Conservation (phyloP, 148 eudicot genomes). For the Chenopodium suecicum region DNA sequence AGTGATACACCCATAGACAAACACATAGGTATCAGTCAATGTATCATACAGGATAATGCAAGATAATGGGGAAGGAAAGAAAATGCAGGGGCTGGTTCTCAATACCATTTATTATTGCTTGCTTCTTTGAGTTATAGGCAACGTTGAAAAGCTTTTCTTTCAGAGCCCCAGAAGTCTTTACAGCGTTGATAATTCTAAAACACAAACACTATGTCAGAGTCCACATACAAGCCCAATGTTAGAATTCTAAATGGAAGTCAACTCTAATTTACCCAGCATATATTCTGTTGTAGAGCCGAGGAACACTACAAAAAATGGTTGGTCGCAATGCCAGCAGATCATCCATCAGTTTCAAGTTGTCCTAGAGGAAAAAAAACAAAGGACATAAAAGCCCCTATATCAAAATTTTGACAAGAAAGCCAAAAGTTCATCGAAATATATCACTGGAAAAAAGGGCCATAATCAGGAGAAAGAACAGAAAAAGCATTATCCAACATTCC, state of each 20-base stretch:
- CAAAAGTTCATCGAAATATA: not conserved
- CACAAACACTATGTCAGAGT: constrained; percentile 24
- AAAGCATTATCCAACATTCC: constrained; percentile 1
- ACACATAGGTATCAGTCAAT: not conserved
- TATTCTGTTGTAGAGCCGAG: constrained; percentile 94
- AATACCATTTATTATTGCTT: constrained; percentile 79
- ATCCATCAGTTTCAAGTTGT: constrained; percentile 93
- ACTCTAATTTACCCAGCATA: constrained; percentile 72
- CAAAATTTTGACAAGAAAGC: not conserved
- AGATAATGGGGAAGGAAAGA: not conserved
- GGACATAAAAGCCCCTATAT: not conserved
- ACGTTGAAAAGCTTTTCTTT: constrained; percentile 76
- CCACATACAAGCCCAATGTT: not conserved
- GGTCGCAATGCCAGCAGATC: constrained; percentile 81
- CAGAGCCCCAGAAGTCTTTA: constrained; percentile 78
- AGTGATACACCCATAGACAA: not conserved
- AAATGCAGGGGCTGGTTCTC: not conserved
- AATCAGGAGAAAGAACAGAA: not conserved
- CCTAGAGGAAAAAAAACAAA: constrained; percentile 41
- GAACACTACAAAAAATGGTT: constrained; percentile 91
- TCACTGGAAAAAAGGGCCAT: not conserved
- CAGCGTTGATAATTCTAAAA: constrained; percentile 80
- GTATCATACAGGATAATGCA: not conserved
- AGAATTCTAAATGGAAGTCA: constrained; percentile 10
- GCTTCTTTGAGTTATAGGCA: constrained; percentile 96